Conservation (phyloP, 495 filamentous ascomycete genomes). For the Talaromyces borbonicus region DNA sequence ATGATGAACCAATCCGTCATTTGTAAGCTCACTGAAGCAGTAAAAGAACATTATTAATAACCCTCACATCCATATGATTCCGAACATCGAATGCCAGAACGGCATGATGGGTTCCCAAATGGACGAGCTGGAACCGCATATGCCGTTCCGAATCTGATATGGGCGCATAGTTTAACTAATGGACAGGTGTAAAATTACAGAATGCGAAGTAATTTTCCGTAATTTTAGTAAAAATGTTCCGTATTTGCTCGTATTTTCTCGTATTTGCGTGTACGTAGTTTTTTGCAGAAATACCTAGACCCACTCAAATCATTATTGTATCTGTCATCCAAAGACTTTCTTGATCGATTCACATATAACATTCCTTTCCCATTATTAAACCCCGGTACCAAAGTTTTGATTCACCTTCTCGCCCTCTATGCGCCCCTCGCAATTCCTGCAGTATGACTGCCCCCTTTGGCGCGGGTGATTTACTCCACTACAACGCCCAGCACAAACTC, state of each 20-base stretch:
- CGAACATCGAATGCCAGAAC: not conserved
- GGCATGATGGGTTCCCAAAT: not conserved
- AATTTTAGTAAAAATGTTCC: not conserved
- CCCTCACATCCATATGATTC: not conserved
- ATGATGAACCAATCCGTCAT: not conserved
- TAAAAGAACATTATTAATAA: not conserved
- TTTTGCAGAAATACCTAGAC: too few relatives aligned
- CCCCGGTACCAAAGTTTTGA: not conserved
- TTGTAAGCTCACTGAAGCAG: not conserved
- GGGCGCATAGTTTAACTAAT: not conserved
- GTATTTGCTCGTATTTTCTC: not conserved
- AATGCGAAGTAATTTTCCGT: not conserved
- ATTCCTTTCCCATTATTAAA: not conserved
- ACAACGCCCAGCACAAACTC: slow-evolving; percentile 17
- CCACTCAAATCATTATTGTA: not conserved
- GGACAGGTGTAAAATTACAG: not conserved
- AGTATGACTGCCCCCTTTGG: slow-evolving; percentile 8
- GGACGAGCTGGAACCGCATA: slow-evolving; percentile 2
- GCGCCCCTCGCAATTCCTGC: not conserved
- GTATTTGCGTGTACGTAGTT: too few relatives aligned
- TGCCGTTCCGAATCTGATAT: slow-evolving; percentile 1
- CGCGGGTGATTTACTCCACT: slow-evolving; percentile 17
- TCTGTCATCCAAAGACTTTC: not conserved
- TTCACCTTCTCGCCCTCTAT: not conserved
- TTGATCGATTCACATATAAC: not conserved